phyloP scores from a whole-genome alignment of 495 filamentous ascomycete genomes.

The Penicillium maclennaniae region DNA sequence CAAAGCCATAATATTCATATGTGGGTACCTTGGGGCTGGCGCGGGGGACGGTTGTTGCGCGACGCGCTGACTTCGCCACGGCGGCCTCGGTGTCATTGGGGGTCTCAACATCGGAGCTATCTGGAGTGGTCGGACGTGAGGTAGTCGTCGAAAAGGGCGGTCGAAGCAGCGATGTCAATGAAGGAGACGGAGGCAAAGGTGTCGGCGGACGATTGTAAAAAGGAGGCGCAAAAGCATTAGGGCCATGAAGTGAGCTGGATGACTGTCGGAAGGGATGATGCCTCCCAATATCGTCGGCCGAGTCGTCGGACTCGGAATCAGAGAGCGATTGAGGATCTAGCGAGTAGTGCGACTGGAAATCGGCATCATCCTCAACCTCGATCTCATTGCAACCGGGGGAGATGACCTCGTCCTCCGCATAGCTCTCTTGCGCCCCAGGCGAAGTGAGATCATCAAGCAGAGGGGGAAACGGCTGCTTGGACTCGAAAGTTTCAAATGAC shows the following conservation, averaged over 20 bases:
- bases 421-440: conserved; percentile 24
- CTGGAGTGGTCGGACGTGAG: conserved; percentile 85
- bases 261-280: conserved; percentile 43
- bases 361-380: conserved; percentile 41
- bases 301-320: conserved; percentile 39
- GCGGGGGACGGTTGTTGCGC: conserved; percentile 71
- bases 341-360: conserved; percentile 48
- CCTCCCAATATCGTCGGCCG: conserved; percentile 32
- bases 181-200: conserved; percentile 88
- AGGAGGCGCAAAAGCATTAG: conserved; percentile 71
- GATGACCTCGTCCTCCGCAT: conserved; percentile 26
- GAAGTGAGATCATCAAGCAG: conserved; percentile 31
- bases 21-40: conserved; percentile 92
- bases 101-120: conserved; percentile 80
- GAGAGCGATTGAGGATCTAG: conserved; percentile 40
- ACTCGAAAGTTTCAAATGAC: conserved; percentile 22
- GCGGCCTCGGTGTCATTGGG: conserved; percentile 59
- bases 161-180: conserved; percentile 89
- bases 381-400: conserved; percentile 30
- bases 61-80: conserved; percentile 59
- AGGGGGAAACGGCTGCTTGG: conserved; percentile 41
- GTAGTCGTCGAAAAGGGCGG: conserved; percentile 65
- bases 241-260: conserved; percentile 39
- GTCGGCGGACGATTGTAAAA: conserved; percentile 88
- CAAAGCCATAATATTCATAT: conserved; percentile 99